Evolutionary conservation across 768 basidiomycete genomes (phyloP), one percentile per base, ranked within the genome.

Genomic region (Paxillus involutus): DNA sequence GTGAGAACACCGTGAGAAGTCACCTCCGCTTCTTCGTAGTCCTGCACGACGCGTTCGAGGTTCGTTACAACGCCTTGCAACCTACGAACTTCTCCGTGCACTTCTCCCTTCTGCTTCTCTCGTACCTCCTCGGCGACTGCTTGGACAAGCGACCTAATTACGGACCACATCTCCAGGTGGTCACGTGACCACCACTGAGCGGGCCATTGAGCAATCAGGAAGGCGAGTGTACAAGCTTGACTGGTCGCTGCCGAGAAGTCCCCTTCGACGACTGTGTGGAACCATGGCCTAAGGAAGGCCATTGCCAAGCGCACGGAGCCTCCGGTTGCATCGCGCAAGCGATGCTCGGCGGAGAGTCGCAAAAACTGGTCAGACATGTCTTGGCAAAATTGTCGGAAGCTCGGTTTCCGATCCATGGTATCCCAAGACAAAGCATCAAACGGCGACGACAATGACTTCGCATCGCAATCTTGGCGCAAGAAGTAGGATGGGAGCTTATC

Each of bases 401-500:
- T 83, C 16, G 78, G 72, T 63, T 85, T 87, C 64, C 79, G 80
- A 40, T 76, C 76, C 10, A 77, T 73, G 57, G 81, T 83, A 55
- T 85, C 79, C 87, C 87, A 78, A 17, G 74, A 65, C 24, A 80
- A 58, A 24, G 59, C 50, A n/a, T 73, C 67, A 61, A 81, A 69
- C 6, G 73, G 68, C 26, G 55, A 56, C 4, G 67, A 63, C 12
- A 29, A 51, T 35, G 55, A 57, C 53, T 74, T 73, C 40, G 66
- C 61, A 43, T 69, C 66, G 39, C 58, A 19, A 32, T 71, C 71
- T 55, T 71, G 70, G 57, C 67, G 61, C 47, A 79, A 65, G 67
- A 89, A 88, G 63, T 90, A 91, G 13, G 85, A 85, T 1, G 89
- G 89, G 39, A 91, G 77, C 60, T 81, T 84, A 56, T 81, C 77